Conservation (phyloP, 2,329 filamentous ascomycete species). For the Trichoderma citrinoviride region DNA sequence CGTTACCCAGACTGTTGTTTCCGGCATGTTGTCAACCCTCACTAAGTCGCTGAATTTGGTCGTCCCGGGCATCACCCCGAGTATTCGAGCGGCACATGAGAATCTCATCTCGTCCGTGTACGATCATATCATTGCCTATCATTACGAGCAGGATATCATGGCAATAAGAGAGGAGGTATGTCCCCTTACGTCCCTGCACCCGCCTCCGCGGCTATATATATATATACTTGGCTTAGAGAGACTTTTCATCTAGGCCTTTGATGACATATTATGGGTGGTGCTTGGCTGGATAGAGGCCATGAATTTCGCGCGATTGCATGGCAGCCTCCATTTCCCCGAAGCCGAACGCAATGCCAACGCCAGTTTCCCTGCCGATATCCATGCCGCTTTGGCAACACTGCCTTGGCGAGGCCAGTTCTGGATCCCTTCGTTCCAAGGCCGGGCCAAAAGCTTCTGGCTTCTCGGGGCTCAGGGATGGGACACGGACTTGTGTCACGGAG, state of each 20-base stretch:
- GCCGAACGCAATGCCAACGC: constrained; percentile 21
- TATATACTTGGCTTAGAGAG: neutral
- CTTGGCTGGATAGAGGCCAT: constrained; percentile 84
- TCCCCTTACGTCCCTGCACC: neutral
- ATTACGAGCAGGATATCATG: constrained; percentile 82
- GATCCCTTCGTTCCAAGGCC: constrained; percentile 73
- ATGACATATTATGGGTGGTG: constrained; percentile 95
- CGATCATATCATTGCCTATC: constrained; percentile 71
- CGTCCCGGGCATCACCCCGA: constrained; percentile 33
- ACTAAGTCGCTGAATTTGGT: constrained; percentile 54
- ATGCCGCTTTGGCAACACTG: constrained; percentile 39
- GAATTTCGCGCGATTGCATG: constrained; percentile 72
- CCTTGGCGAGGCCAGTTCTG: constrained; percentile 78
- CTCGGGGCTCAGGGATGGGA: constrained; percentile 79
- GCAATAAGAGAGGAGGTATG: constrained; percentile 60
- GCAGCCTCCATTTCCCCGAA: constrained; percentile 55
- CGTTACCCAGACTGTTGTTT: constrained; percentile 76
- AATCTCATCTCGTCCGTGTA: constrained; percentile 85
- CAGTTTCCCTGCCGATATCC: constrained; percentile 25
- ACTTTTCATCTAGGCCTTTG: constrained; percentile 61
- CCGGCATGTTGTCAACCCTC: constrained; percentile 69
- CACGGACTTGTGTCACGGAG: constrained; percentile 73
- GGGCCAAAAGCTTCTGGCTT: constrained; percentile 82
- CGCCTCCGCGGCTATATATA: neutral
- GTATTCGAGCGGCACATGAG: constrained; percentile 56